Base-by-base conservation (phyloP, 495 filamentous ascomycete genomes). In the Hypoxylon lenormandii region DNA sequence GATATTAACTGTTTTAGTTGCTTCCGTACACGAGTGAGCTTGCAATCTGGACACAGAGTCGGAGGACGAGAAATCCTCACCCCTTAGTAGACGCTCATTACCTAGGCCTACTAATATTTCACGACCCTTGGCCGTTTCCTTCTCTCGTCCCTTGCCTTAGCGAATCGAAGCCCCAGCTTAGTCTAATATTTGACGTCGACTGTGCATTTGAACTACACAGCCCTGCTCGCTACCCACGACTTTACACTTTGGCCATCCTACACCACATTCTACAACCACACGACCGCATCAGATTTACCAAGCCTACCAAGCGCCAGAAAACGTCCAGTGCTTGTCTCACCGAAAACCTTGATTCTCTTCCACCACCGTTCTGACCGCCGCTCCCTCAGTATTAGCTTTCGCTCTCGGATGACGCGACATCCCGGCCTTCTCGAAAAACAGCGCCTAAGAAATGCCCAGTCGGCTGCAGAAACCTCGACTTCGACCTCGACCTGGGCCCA, bases 381-480 rank as follows among this genome's bases (percentile, higher is more conserved):
- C 12, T 19, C 23, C 1, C 26, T 38, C 18, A 18, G 16, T 52
- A 18, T 7, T 37, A 13, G 16, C 15, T 13, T 53, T 26, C 16
- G 38, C 3, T 4, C n/a, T 11, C 16, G n/a, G 36, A 42, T 45
- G 37, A 60, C 50, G 45, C 51, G 26, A 64, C 33, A 5, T 40
- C 53, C 50, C 21, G 12, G 11, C 18, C 33, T 18, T 54, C 23
- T 49, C 13, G 22, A 15, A 16, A 48, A 28, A 43, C 13, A 52
- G 43, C 49, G 40, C 59, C 49, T 70, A 56, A 78, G 77, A 77
- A 70, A 81, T 81, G 79, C 73, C 77, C 74, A 81, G 77, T 73
- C 73, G 74, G 50, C 64, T 79, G 36, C 49, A 76, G 45, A 80
- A 78, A 65, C 49, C 67, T 64, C 74, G 76, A 65, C 49, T 65